Evolutionary conservation across 768 basidiomycete genomes (phyloP), one percentile per base, ranked within the genome.

Genomic region (Obba rivulosa): DNA sequence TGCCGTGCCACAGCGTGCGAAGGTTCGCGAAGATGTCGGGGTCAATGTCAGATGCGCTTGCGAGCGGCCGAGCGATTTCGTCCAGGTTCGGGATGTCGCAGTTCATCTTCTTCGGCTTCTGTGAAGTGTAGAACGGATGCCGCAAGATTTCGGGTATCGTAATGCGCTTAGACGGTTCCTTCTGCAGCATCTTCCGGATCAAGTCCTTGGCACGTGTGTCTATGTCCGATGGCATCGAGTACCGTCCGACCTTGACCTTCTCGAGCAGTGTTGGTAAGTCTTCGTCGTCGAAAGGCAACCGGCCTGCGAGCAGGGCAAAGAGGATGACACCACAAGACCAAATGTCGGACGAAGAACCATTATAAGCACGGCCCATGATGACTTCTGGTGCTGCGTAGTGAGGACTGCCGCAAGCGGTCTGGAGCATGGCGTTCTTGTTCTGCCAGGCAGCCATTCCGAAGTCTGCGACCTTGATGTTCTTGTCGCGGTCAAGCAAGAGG

Each of bases 371-470:
- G 3, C 92, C 92, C 64, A 79, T 76, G 53, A 95, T 79, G 48
- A 97, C 83, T 69, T 97, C 94, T 0, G 94, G 93, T 11, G 89
- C 88, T 16, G 92, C 92, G 51, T 98, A 96, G 64, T 96, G 94
- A 47, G 93, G 93, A 56, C 88, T 92, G 24, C 94, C 94, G 56
- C 94, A 96, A 20, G 87, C 86, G 0, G 93, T 96, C 58, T 78
- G 77, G 43, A 96, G 74, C 63, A 83, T 63, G 14, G 74, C 69
- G 43, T 76, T 74, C 51, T 79, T 78, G 21, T 70, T 74, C 66
- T 92, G 88, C 85, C 89, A 93, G 28, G 88, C 87, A 3, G 93
- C 92, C 89, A 96, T 93, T n/a, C 94, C 93, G 62, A 96, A 94
- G 68, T 97, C 94, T 2, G 90, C 92, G 28, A 97, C 83, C 63